Evolutionary conservation across 2,329 filamentous ascomycete species (phyloP).

Genomic region (Beauveria sp.): DNA sequence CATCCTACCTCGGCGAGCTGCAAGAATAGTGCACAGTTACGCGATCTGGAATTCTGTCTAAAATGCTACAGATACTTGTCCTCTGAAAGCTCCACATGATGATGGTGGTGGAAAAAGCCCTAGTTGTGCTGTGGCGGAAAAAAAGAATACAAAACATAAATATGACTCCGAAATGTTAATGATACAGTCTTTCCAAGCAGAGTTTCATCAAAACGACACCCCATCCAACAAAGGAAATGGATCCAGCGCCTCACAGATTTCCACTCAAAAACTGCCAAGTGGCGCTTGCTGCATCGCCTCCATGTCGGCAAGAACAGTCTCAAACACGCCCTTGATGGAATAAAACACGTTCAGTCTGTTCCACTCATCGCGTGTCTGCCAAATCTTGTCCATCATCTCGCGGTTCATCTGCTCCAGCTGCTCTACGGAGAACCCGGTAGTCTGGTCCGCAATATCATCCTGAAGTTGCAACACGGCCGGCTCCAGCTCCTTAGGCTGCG

Average conservation of each 20-base stretch:
- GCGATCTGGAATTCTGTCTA: slow-evolving; percentile 5
- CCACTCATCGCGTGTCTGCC: slow-evolving; percentile 71
- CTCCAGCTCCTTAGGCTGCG: slow-evolving; percentile 39
- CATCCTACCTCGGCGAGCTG: not conserved
- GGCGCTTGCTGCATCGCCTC: slow-evolving; percentile 37
- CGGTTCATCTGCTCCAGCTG: slow-evolving; percentile 92
- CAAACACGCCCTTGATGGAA: slow-evolving; percentile 62
- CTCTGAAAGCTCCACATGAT: slow-evolving; percentile 16
- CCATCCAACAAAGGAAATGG: not conserved
- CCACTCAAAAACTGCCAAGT: not conserved
- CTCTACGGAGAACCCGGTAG: slow-evolving; percentile 77
- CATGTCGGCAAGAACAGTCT: slow-evolving; percentile 65
- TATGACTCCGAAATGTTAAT: slow-evolving; percentile 4
- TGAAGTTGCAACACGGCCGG: slow-evolving; percentile 51
- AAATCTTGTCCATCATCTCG: slow-evolving; percentile 82
- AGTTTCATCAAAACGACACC: slow-evolving; percentile 6
- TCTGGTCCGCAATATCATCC: slow-evolving; percentile 54
- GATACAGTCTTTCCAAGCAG: slow-evolving; percentile 11
- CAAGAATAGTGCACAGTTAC: not conserved
- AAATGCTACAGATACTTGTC: not conserved
- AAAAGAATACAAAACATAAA: not conserved
- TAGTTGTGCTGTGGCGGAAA: not conserved
- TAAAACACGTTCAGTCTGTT: slow-evolving; percentile 69
- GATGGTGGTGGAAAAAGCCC: slow-evolving; percentile 11
- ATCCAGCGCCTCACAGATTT: not conserved